phyloP scores from a whole-genome alignment of 2,329 filamentous ascomycete species.

The Phialophora expanda region DNA sequence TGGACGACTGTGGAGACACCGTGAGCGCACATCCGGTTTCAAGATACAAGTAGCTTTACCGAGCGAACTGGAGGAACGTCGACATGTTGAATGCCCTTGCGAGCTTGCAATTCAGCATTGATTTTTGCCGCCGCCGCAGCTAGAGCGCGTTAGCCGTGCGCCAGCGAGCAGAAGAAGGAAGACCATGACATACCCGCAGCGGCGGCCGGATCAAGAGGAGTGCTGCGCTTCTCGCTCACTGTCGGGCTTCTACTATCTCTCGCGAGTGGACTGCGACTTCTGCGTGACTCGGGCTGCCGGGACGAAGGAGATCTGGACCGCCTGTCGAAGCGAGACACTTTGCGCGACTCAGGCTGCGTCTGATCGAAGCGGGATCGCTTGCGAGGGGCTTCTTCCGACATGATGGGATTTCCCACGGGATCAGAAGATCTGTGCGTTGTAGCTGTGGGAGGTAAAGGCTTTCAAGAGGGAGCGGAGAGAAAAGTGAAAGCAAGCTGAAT shows the following conservation, averaged over 20 bases:
- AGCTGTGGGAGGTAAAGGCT: neutral
- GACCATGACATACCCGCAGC: conserved; percentile 72
- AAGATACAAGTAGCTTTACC: conserved; percentile 48
- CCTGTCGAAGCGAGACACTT: conserved; percentile 83
- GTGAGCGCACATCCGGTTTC: neutral
- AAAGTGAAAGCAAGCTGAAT: conserved; percentile 4
- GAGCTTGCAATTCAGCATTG: conserved; percentile 80
- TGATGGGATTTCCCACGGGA: conserved; percentile 8
- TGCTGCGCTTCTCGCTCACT: conserved; percentile 52
- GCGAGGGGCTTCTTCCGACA: conserved; percentile 39
- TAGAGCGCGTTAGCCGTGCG: conserved; percentile 46
- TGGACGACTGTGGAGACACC: conserved; percentile 21
- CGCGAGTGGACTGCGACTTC: conserved; percentile 80
- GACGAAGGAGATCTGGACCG: conserved; percentile 82
- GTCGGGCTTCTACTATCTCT: conserved; percentile 58
- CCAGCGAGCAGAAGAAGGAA: neutral
- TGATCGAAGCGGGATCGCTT: conserved; percentile 96
- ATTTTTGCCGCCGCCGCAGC: conserved; percentile 89
- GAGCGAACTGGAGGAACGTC: conserved; percentile 81
- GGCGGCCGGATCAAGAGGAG: conserved; percentile 70
- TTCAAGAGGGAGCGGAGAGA: neutral
- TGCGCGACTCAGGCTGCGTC: conserved; percentile 78
- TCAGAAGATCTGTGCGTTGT: neutral
- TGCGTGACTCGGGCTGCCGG: conserved; percentile 69
- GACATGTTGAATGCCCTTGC: conserved; percentile 87